phyloP scores from a whole-genome alignment of 306 rosid genomes.

The Trifolium subterraneum region DNA sequence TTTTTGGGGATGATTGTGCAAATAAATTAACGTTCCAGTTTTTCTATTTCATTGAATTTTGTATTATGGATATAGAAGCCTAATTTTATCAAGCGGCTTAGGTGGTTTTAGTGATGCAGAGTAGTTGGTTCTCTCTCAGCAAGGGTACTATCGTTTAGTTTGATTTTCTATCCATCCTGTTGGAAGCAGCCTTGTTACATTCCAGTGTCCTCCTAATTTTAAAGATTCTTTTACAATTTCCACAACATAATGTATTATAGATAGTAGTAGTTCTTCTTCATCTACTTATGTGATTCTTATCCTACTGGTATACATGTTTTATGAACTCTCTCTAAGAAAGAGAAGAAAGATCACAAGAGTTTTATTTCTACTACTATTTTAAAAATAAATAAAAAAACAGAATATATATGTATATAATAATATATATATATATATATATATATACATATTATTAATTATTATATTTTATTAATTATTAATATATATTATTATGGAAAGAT shows the following conservation, averaged over 20 bases:
- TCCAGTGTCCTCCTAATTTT: not conserved
- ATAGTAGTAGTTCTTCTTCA: too few relatives aligned
- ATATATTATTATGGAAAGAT: too few relatives aligned
- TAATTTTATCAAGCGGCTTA: not conserved
- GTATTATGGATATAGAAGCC: constrained; percentile 20
- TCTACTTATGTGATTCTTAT: too few relatives aligned
- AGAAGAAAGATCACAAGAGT: too few relatives aligned
- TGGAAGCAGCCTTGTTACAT: not conserved
- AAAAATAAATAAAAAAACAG: too few relatives aligned
- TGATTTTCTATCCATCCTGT: not conserved
- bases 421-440: too few relatives aligned
- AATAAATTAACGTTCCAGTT: constrained; percentile 30
- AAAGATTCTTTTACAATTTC: not conserved
- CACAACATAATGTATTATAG: not conserved
- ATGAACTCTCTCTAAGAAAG: too few relatives aligned
- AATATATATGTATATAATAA: too few relatives aligned
- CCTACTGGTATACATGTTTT: too few relatives aligned
- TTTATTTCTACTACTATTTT: too few relatives aligned
- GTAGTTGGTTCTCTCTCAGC: not conserved
- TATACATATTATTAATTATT: too few relatives aligned
- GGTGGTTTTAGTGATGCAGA: not conserved
- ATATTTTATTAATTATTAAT: too few relatives aligned
- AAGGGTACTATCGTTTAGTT: not conserved
- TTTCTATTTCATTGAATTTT: constrained; percentile 1
- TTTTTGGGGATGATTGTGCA: constrained; percentile 1